phyloP scores from a whole-genome alignment of 768 basidiomycete species.

The Xerocomellus amylosporus region DNA sequence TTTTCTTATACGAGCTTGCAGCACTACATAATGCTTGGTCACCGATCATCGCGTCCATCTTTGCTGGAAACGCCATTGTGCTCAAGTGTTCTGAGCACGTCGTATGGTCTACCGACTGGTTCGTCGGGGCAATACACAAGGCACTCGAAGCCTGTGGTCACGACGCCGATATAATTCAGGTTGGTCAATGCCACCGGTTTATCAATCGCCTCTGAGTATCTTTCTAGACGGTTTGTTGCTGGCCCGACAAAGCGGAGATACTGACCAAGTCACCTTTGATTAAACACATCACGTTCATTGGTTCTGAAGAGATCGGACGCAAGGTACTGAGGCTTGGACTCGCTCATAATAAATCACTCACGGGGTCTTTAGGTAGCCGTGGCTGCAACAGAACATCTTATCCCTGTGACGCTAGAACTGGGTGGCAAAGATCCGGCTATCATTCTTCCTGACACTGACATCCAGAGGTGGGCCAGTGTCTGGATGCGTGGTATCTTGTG shows the following conservation, averaged over 20 bases:
- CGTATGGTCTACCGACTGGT: conserved; percentile 86
- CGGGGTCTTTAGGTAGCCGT: conserved; percentile 59
- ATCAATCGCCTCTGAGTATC: conserved; percentile 5
- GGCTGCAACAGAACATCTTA: conserved; percentile 83
- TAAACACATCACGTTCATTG: conserved; percentile 94
- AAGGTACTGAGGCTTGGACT: conserved; percentile 44
- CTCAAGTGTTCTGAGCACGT: conserved; percentile 93
- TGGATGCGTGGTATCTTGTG: conserved; percentile 94
- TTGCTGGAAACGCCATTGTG: conserved; percentile 86
- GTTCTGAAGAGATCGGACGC: conserved; percentile 74
- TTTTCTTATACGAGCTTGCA: conserved; percentile 30
- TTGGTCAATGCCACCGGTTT: conserved; percentile 22
- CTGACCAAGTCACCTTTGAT: conserved; percentile 77
- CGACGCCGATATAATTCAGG: conserved; percentile 87
- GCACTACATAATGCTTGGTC: conserved; percentile 94
- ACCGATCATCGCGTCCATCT: conserved; percentile 87
- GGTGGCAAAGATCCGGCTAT: conserved; percentile 95
- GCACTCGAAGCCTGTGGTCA: conserved; percentile 83
- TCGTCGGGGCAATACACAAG: conserved; percentile 71
- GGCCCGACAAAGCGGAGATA: conserved; percentile 80
- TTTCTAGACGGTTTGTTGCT: conserved; percentile 74
- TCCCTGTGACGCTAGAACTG: conserved; percentile 90
- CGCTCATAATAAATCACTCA: not conserved
- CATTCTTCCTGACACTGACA: conserved; percentile 80
- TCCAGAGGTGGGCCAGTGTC: conserved; percentile 73